Conservation (phyloP, 1,284 basidiomycete genomes). For the Sporisorium reilianum region DNA sequence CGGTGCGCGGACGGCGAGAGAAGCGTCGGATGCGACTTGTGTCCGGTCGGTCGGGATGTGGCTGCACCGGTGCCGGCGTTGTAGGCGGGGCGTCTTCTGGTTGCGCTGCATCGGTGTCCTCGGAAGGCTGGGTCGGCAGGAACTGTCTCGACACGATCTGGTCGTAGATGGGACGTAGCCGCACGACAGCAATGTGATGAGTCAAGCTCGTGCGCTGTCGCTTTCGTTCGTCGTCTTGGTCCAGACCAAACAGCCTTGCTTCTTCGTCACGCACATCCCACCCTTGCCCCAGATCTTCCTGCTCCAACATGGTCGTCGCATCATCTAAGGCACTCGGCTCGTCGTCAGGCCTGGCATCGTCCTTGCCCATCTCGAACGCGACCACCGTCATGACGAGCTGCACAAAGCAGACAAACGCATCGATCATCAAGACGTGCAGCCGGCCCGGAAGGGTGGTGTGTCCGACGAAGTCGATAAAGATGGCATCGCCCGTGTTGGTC, state of each 20-base stretch:
- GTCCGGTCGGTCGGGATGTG: constrained; percentile 19
- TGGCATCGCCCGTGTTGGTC: constrained; percentile 19
- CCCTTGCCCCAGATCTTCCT: constrained; percentile 30
- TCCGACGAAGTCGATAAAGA: constrained; percentile 61
- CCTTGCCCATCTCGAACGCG: constrained; percentile 44
- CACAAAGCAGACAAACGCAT: constrained; percentile 31
- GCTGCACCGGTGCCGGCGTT: neutral
- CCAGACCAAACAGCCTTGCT: constrained; percentile 27
- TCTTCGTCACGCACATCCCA: constrained; percentile 50
- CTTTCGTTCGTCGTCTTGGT: constrained; percentile 23
- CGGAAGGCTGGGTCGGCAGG: constrained; percentile 5
- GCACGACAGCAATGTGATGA: constrained; percentile 42
- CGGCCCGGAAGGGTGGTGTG: constrained; percentile 37
- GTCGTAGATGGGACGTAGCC: constrained; percentile 21
- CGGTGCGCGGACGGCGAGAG: constrained; percentile 24
- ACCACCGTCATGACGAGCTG: constrained; percentile 44
- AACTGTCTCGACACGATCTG: constrained; percentile 30
- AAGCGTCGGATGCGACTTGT: constrained; percentile 39
- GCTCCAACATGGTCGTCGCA: constrained; percentile 11
- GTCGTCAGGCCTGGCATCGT: constrained; percentile 34
- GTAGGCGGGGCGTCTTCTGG: neutral
- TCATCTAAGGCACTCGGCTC: constrained; percentile 40
- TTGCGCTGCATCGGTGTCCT: neutral
- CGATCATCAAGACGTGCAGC: constrained; percentile 45
- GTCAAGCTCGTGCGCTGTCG: constrained; percentile 26